phyloP scores from a whole-genome alignment of 345 rosid species.

The Salix purpurea region DNA sequence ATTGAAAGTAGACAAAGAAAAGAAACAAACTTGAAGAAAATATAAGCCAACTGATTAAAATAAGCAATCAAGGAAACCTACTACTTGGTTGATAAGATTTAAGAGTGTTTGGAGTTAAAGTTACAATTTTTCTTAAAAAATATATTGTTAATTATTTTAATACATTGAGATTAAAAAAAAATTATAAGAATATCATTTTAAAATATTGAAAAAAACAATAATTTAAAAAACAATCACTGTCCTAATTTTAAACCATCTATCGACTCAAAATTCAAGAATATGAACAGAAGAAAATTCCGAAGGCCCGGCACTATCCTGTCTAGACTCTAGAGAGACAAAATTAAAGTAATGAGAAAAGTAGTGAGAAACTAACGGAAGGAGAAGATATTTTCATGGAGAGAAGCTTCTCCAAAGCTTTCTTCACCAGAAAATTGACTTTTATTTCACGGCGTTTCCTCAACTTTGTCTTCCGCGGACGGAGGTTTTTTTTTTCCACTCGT shows the following conservation, averaged over 20 bases:
- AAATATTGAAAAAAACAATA: no score
- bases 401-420: constrained; percentile 18
- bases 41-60: not conserved
- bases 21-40: constrained; percentile 5
- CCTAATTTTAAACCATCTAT: no score
- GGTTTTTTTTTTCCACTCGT: not conserved
- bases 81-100: constrained; percentile 1
- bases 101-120: not conserved
- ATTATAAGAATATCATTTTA: no score
- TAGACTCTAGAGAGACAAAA: not conserved
- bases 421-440: not conserved
- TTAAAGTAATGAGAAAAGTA: not conserved
- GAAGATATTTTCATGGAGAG: not conserved
- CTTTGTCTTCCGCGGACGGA: not conserved
- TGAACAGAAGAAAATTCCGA: constrained; percentile 17
- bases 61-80: constrained; percentile 2
- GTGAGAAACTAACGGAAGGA: constrained; percentile 24
- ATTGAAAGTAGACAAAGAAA: constrained; percentile 3
- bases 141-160: no score
- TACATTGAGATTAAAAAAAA: no score
- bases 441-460: not conserved
- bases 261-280: constrained; percentile 17
- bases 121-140: no score
- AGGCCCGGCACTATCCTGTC: not conserved
- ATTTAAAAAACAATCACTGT: no score